Base-by-base conservation (phyloP, 2,329 filamentous ascomycete species). In the Parastagonospora nodorum region DNA sequence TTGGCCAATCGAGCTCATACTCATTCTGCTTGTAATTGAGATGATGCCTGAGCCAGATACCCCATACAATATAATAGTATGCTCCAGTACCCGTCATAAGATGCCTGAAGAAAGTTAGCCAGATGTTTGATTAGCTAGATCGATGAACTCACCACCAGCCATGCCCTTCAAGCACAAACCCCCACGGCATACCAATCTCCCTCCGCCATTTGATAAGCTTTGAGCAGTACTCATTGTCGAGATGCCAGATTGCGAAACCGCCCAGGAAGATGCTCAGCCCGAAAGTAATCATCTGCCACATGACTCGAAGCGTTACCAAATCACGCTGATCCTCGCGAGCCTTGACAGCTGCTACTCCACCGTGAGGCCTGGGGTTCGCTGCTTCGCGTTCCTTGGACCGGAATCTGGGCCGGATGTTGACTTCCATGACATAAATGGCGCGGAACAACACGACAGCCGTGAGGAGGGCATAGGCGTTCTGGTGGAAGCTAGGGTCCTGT, bases 61-160 rank as follows among this genome's bases (percentile, higher is more conserved):
- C 88, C 90, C 90, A 95, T 11, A 85, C 78, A 60, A 95, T 90
- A 69, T 93, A 91, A 67, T 88, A 88, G 72, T 95, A 95, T 12
- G 90, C 90, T 69, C 90, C 90, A 31, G 87, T 78, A 10, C 90
- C 90, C 0, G 90, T 94, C 81, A 93, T 86, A 32, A 93, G 67
- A 74, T 93, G 90, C 88, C 88, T 45, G 81, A 46, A 8, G 9
- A 9, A 28, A 16, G 27, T 53, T 46, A 67, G 52, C 60, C 43
- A 36, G n/a, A 29, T 15, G 6, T 29, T 6, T 32, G 12, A 9
- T 30, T 3, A 16, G 15, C n/a, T 9, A 12, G 11, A 33, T 11
- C 10, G 30, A 53, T 7, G 37, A 50, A 73, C 81, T 72, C 72
- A 85, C 86, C 86, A 89, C 86, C 86, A 88, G 8, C 86, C 86